Percentiles rank a stretch among this genome's conserved stretches.
Evolutionary conservation across 2,329 filamentous ascomycete species (phyloP).

Genomic region (Aspergillus ochraceoroseus): DNA sequence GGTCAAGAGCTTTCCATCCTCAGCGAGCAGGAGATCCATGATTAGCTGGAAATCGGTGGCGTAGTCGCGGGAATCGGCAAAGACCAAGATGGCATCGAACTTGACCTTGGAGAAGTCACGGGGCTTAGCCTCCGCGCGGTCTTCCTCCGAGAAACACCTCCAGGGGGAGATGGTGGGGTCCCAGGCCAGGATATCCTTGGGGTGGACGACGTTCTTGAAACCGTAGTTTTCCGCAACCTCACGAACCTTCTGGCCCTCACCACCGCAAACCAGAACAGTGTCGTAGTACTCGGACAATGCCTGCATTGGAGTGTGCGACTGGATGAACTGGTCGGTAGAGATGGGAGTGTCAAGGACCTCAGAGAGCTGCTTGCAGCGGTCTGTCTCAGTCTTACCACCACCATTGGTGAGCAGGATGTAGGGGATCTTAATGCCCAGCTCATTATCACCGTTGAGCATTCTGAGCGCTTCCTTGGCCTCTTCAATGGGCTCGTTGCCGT

Average conservation of each 20-base stretch:
- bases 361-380: conserved; percentile 61
- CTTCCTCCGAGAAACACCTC: conserved; percentile 61
- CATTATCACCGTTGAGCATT: conserved; percentile 70
- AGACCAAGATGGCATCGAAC: conserved; percentile 70
- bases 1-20: conserved; percentile 63
- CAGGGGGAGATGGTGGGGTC: conserved; percentile 65
- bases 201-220: conserved; percentile 67
- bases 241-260: conserved; percentile 69
- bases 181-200: conserved; percentile 69
- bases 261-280: conserved; percentile 69
- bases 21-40: conserved; percentile 64
- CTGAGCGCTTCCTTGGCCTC: conserved; percentile 62
- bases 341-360: conserved; percentile 63
- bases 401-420: conserved; percentile 72
- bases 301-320: conserved; percentile 72
- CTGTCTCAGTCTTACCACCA: conserved; percentile 64
- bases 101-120: conserved; percentile 67
- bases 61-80: conserved; percentile 69
- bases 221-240: conserved; percentile 69
- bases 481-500: conserved; percentile 65
- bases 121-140: conserved; percentile 62
- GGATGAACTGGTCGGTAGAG: conserved; percentile 69
- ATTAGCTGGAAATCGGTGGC: conserved; percentile 72
- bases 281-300: conserved; percentile 71
- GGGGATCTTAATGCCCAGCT: conserved; percentile 72